Base-by-base conservation (phyloP, 2,329 filamentous ascomycete species). In the Phialophora expanda region DNA sequence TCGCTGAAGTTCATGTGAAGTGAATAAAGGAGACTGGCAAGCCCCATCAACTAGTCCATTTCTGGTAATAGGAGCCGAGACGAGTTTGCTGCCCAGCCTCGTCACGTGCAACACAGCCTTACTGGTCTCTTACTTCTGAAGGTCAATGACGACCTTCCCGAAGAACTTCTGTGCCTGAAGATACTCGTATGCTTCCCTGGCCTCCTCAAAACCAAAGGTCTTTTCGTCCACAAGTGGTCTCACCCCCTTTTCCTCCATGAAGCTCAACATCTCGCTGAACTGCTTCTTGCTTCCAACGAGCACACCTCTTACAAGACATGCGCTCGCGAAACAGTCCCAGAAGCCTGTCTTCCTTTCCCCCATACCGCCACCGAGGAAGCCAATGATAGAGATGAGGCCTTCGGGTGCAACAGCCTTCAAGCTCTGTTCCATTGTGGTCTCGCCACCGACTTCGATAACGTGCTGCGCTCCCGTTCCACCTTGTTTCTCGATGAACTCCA, bases 361-460 rank as follows among this genome's bases (percentile, higher is more conserved):
- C 51, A 17, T 32, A 11, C 17, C 24, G 17, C 80, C 81, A 11
- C 80, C 82, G 26, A 85, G 73, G 71, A 85, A 81, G 7, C 83
- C 83, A 20, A 85, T 83, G 63, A 85, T 79, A 48, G 74, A 75
- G 68, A 83, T 79, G 5, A 84, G 75, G 24, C 83, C 84, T 60
- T 84, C 83, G n/a, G 83, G 78, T 22, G 75, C 74, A 26, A 82
- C 70, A 7, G 79, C 78, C 65, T 79, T 82, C 51, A 89, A 77
- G 2, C 81, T 83, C 73, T 89, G 81, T 4, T 78, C 72, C 68
- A 90, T 80, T 0, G 87, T 89, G 14, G 80, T 82, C 0, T 85
- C 80, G 0, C 89, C 89, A 11, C 86, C 88, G 17, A 90, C 84
- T 71, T 91, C 89, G 46, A 90, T 73, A 41, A 90, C 78, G 66